These are phyloP conservation scores for Reutealis trisperma DNA, from an alignment of 345 rosid genomes.

Conservation along the genomic window DNA sequence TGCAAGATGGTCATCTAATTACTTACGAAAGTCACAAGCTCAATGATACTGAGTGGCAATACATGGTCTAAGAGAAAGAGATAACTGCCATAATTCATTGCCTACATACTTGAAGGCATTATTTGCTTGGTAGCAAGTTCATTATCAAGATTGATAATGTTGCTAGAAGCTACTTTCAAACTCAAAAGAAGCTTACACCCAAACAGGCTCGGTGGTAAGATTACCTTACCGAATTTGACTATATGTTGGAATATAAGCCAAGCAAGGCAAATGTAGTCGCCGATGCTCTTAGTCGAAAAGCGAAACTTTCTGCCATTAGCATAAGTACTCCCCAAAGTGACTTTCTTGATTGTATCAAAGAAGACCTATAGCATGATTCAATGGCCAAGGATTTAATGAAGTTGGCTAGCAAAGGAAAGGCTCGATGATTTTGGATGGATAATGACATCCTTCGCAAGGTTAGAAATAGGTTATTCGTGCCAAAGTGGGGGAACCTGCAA, in stretches of 20 bases:
- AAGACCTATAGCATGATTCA: not conserved
- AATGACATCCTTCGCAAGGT: not conserved
- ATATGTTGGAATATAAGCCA: not conserved
- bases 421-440: not conserved
- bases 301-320: not conserved
- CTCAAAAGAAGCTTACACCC: not conserved
- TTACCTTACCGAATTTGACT: conserved; percentile 4
- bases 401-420: not conserved
- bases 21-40: not conserved
- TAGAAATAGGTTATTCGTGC: not conserved
- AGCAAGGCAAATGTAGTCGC: not conserved
- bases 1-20: not conserved
- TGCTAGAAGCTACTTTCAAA: not conserved
- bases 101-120: not conserved
- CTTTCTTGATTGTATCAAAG: not conserved
- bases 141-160: not conserved
- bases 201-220: not conserved
- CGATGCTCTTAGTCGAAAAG: not conserved
- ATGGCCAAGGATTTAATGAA: not conserved
- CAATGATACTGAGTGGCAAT: too few species aligned
- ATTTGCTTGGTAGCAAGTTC: not conserved
- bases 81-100: too few species aligned
- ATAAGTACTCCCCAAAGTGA: not conserved
- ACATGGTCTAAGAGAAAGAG: too few species aligned
- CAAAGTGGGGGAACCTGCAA: not conserved